Conservation (phyloP, 164 flowering plant genomes). For the Macadamia integrifolia region DNA sequence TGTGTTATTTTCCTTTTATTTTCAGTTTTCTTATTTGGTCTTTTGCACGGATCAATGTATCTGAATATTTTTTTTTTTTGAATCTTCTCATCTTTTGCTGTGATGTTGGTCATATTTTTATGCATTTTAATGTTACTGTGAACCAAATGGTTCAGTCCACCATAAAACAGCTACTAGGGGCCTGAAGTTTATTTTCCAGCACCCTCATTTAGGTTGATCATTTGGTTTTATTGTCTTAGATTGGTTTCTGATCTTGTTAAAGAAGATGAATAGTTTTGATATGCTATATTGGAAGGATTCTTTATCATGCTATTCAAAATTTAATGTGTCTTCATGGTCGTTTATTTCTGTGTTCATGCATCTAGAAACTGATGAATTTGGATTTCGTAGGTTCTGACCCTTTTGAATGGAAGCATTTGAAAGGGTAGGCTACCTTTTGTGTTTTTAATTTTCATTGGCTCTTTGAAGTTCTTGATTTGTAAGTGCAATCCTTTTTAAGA, state of each 20-base stretch:
- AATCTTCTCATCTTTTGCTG: no score
- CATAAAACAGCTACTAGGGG: not conserved
- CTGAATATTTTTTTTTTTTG: no score
- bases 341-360: not conserved
- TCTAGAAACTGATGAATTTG: not conserved
- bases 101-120: no score
- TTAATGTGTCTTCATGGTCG: no score
- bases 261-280: not conserved
- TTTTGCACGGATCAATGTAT: no score
- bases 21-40: no score
- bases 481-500: slow-evolving; percentile 42
- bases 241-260: not conserved
- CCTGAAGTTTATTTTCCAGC: not conserved
- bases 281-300: slow-evolving; percentile 1
- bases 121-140: not conserved
- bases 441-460: slow-evolving; percentile 7
- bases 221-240: not conserved
- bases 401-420: not conserved
- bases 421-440: not conserved
- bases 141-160: not conserved
- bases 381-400: not conserved
- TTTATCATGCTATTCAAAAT: not conserved
- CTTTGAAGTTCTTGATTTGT: slow-evolving; percentile 40
- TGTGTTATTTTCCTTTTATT: not conserved
- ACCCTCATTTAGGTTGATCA: not conserved